Evolutionary conservation across 2,329 filamentous ascomycete species (phyloP), one percentile per base, ranked within the genome.

Genomic region (Trichoderma oligosporum): DNA sequence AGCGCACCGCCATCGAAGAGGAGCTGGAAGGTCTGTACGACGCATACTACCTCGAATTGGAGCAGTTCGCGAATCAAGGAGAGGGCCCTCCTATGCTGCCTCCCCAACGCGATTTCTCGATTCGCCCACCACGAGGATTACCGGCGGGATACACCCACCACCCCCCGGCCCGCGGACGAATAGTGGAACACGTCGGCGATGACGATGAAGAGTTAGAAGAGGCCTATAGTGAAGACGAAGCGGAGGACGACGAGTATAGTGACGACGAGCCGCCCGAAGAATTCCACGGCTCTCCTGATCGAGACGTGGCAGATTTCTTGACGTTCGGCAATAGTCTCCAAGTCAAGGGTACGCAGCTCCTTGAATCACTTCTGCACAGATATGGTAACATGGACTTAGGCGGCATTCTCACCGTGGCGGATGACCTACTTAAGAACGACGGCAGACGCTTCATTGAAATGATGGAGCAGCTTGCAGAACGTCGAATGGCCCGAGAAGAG

Each of bases 371-470:
- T 66, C 70, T 74, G 62, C 69, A 64, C 71, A 70, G 68, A 71
- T 71, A 74, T 76, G 74, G 73, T 76, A 76, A 75, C 73, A 73
- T 73, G 72, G 72, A 74, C 68, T 73, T 82, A 91, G 92, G 94
- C 79, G 95, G 94, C 71, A 97, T 99, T 74, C 85, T 99, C 71
- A 99, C 94, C 64, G 94, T 99, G 69, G 94, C 94, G 72, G 94
- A 99, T 78, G 94, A 99, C 76, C 81, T 99, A 63, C 83, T 99
- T 62, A 97, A 97, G 74, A 99, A 99, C 74, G 94, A 99, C 74
- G 94, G 94, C 68, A 96, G 96, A 74, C 96, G 96, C 70, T 99
- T 99, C 77, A 99, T 99, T 74, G 94, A 99, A 73, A 99, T 99
- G 94, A 99, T 99, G 94, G 94, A 99, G 73, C 93, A 97, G 76